Percentiles rank a stretch among this genome's conserved stretches.
Evolutionary conservation across 805 yeast species (phyloP).

Genomic region (Brettanomyces anomalus): DNA sequence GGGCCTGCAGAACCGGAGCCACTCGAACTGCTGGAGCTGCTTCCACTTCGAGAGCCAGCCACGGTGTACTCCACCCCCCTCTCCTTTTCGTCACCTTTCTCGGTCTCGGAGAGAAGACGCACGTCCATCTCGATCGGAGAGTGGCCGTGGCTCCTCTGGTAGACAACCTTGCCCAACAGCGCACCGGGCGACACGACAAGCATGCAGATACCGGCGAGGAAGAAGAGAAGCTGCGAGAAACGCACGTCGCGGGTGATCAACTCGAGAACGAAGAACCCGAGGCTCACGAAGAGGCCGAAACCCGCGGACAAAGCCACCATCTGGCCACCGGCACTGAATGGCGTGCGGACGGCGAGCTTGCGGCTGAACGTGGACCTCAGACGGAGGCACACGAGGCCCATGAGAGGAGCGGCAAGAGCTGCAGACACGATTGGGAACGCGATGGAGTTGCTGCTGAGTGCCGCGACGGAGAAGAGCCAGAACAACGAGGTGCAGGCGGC

Average conservation of each 20-base stretch:
- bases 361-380: neutral
- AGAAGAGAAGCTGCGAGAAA: neutral
- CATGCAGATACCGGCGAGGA: neutral
- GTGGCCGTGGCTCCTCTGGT: neutral
- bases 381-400: neutral
- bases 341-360: neutral
- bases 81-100: neutral
- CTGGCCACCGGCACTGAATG: neutral
- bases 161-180: neutral
- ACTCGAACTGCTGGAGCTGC: too few relatives aligned
- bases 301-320: neutral
- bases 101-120: neutral
- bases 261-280: neutral
- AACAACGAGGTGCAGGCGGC: neutral
- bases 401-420: constrained; percentile 1
- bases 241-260: constrained; percentile 1
- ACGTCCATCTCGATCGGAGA: neutral
- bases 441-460: neutral
- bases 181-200: constrained; percentile 1
- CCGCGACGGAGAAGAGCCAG: neutral
- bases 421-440: neutral
- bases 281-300: neutral
- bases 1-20: too few relatives aligned
- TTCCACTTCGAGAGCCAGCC: too few relatives aligned
- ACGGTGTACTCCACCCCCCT: too few relatives aligned